A percentile compares a stretch with the other conserved stretches of the same genome.
Conservation (phyloP, 2,329 filamentous ascomycete genomes). For the Acrodontium crateriforme region DNA sequence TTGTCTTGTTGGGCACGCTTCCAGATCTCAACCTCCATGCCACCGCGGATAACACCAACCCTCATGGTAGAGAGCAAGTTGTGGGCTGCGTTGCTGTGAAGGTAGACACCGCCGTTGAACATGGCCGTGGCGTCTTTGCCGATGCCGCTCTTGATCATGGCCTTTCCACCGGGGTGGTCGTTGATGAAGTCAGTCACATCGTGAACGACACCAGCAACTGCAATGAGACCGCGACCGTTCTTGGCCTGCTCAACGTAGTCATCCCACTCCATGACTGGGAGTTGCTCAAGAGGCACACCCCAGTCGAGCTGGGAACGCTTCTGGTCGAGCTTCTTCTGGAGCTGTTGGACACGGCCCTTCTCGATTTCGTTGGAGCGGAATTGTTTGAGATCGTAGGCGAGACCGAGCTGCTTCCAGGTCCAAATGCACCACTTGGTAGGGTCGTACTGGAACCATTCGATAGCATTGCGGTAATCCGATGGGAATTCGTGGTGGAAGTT, state of each 20-base stretch:
- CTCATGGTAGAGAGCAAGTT: constrained; percentile 81
- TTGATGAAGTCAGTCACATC: constrained; percentile 75
- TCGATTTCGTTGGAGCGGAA: constrained; percentile 88
- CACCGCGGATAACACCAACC: constrained; percentile 72
- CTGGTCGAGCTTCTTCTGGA: constrained; percentile 86
- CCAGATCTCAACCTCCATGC: constrained; percentile 86
- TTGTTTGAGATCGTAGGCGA: constrained; percentile 78
- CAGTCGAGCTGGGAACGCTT: constrained; percentile 72
- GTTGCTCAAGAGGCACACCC: constrained; percentile 72
- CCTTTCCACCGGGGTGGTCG: constrained; percentile 81
- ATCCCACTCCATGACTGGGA: constrained; percentile 77
- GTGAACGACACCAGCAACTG: constrained; percentile 73
- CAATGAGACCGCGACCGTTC: constrained; percentile 62
- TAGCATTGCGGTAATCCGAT: constrained; percentile 83
- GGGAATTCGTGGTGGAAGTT: constrained; percentile 96
- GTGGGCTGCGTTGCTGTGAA: constrained; percentile 80
- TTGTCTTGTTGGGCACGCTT: constrained; percentile 74
- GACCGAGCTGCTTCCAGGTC: constrained; percentile 68
- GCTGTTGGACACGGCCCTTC: constrained; percentile 77
- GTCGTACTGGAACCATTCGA: constrained; percentile 84
- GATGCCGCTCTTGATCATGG: constrained; percentile 67
- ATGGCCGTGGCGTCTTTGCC: constrained; percentile 82
- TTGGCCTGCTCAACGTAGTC: constrained; percentile 68
- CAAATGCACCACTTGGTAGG: constrained; percentile 85
- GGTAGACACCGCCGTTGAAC: constrained; percentile 85